Evolutionary conservation across 164 flowering plant genomes (phyloP).

Genomic region (Chimonanthus salicifolius): DNA sequence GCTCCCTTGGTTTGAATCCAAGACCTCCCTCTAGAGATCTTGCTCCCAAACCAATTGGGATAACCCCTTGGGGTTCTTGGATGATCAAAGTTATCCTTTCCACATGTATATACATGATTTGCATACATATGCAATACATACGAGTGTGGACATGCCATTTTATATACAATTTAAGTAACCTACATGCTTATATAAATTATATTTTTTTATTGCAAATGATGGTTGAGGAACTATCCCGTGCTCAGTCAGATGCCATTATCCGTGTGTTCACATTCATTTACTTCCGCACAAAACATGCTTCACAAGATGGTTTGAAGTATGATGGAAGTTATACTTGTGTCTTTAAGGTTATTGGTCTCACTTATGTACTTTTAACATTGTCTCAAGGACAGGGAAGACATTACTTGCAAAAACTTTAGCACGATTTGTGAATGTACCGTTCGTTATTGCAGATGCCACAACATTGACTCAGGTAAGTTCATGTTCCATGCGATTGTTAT

Average conservation of each 20-base stretch:
- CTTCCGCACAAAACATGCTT: not conserved
- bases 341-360: conserved; percentile 4
- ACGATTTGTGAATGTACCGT: conserved; percentile 90
- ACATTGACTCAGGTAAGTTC: conserved; percentile 80
- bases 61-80: too few species aligned
- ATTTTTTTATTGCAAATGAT: not conserved
- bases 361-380: conserved; percentile 26
- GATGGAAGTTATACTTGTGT: conserved; percentile 3
- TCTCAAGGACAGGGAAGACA: conserved; percentile 97
- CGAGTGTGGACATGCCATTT: not conserved
- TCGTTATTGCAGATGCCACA: conserved; percentile 96
- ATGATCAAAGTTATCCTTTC: not conserved
- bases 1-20: too few species aligned
- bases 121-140: not conserved
- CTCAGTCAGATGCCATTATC: not conserved
- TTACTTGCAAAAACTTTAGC: conserved; percentile 96
- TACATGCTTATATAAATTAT: not conserved
- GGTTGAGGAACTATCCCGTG: not conserved
- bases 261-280: not conserved
- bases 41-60: too few species aligned
- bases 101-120: not conserved
- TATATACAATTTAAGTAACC: not conserved
- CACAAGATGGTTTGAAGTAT: not conserved
- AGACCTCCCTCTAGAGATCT: too few species aligned
- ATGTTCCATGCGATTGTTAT: conserved; percentile 1